These are phyloP conservation scores for Microsporum ferrugineum DNA, from an alignment of 2,329 filamentous ascomycete species.

Conservation along the genomic window DNA sequence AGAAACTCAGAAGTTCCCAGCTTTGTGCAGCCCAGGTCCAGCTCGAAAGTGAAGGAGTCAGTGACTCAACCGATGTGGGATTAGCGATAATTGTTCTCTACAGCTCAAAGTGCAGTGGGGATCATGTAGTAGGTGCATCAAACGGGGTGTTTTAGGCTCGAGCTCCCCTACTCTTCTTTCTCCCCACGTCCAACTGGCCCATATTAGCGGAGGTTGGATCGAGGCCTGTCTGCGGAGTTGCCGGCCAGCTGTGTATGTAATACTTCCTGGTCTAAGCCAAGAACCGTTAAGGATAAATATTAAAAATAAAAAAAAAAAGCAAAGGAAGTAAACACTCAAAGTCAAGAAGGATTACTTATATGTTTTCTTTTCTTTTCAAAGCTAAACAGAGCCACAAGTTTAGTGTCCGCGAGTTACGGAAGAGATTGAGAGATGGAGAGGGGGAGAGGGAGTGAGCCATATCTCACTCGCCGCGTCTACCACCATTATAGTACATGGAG, in stretches of 20 bases:
- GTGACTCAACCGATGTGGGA: not conserved
- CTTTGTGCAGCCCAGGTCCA: not conserved
- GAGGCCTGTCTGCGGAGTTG: not conserved
- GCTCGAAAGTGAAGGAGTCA: not conserved
- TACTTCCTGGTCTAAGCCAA: not conserved
- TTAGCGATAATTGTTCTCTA: not conserved
- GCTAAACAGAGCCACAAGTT: conserved; percentile 1
- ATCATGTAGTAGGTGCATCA: not conserved
- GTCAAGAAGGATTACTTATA: not conserved
- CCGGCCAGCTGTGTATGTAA: not conserved
- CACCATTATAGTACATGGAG: not conserved
- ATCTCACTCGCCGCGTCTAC: not conserved
- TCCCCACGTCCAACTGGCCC: not conserved
- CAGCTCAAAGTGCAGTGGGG: not conserved
- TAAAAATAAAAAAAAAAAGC: not conserved
- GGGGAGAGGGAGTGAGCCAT: not conserved
- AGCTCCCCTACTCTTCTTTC: not conserved
- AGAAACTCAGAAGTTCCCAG: not conserved
- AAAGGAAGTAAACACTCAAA: not conserved
- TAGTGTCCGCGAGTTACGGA: not conserved
- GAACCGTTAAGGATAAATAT: not conserved
- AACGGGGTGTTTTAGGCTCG: not conserved
- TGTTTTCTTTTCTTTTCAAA: not conserved
- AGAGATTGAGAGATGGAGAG: not conserved
- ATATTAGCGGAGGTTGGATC: not conserved